Base-by-base conservation (phyloP, 2,329 filamentous ascomycete genomes). In the Alternaria arbusti region DNA sequence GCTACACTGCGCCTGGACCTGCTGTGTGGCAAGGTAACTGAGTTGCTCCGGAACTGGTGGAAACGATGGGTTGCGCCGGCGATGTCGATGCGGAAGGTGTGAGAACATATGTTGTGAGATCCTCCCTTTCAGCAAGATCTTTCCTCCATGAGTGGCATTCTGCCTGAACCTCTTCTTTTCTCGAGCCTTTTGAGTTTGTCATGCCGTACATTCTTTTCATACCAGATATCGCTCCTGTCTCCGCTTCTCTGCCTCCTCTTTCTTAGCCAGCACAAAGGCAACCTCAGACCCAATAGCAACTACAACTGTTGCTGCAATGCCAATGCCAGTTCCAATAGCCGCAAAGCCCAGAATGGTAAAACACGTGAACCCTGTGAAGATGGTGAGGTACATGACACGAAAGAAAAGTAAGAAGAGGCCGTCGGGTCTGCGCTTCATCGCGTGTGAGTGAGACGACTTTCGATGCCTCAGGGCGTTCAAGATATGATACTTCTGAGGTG, bases 1-100 rank as follows among this genome's bases (percentile, higher is more conserved):
- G 70, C 43, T 76, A 76, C 54, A 75, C 64, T 9, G 70, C 72
- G 5, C 74, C 73, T 43, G 73, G 74, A 15, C 72, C 74, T 12
- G 65, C 67, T n/a, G 69, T 75, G 3, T 75, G 72, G 73, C 40
- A 66, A 30, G 69, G 70, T 11, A 59, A 61, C 15, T 63, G 57
- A 61, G 25, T 9, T 36, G 32, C 20, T 22, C 17, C 40, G 13
- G 4, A 20, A 10, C 20, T 28, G 30, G 40, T 23, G 7, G 54
- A 23, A 26, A 23, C 2, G 23, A 44, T 28, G 32, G 7, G 32
- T 43, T 23, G 23, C 17, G 22, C 17, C 4, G 40, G 40, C 22
- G 23, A 30, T 46, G 25, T 4, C 9, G 36, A 45, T 20, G 25
- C 6, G n/a, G 45, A 50, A 30, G 22, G 9, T 15, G 12, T 17